phyloP scores from a whole-genome alignment of 305 asterid species.

The Euphrasia arctica region DNA sequence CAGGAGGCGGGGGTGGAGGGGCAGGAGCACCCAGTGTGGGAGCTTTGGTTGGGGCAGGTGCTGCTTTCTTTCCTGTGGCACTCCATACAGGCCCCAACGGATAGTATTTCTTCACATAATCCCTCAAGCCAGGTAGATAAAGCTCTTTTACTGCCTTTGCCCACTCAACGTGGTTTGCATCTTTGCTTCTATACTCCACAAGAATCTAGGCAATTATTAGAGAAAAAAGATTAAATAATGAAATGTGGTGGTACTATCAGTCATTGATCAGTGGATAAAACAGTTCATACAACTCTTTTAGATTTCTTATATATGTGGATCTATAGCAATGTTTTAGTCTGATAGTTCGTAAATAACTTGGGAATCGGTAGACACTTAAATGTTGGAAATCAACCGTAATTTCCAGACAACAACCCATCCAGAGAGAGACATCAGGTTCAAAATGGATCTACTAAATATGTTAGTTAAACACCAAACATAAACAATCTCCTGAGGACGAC shows the following conservation, averaged over 20 bases:
- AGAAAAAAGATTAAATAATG: conserved; percentile 16
- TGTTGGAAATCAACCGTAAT: conserved; percentile 5
- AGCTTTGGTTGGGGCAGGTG: conserved; percentile 58
- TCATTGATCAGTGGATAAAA: not conserved
- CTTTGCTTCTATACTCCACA: conserved; percentile 90
- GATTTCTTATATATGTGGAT: not conserved
- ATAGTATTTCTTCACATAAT: conserved; percentile 81
- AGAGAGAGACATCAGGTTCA: not conserved
- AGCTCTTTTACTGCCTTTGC: conserved; percentile 94
- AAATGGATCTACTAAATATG: not conserved
- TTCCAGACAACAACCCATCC: not conserved
- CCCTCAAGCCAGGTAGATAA: conserved; percentile 95
- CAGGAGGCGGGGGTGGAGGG: conserved; percentile 91
- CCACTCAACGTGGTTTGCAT: conserved; percentile 93
- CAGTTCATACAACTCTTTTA: not conserved
- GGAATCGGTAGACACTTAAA: not conserved
- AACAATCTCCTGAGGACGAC: conserved; percentile 1
- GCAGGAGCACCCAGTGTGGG: conserved; percentile 60
- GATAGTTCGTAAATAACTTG: not conserved
- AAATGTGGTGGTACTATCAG: not conserved
- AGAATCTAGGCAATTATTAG: conserved; percentile 53
- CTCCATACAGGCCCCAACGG: conserved; percentile 99
- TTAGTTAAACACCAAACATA: not conserved
- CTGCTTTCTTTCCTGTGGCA: conserved; percentile 59
- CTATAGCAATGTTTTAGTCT: not conserved